Evolutionary conservation across 495 filamentous ascomycete species (phyloP).

Genomic region (Bathelium albidoporum): DNA sequence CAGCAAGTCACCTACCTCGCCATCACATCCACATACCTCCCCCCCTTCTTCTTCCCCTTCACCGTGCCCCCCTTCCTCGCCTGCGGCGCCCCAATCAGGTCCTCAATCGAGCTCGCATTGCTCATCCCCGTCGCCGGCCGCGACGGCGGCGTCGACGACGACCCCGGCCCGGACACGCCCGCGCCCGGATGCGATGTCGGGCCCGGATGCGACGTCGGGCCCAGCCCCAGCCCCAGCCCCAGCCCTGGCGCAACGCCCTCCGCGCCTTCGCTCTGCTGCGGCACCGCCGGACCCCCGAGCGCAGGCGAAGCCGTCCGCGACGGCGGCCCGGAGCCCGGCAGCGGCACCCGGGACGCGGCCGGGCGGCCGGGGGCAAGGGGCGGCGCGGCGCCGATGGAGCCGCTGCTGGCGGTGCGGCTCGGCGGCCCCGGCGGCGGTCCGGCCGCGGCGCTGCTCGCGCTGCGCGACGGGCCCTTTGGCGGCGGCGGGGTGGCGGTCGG

Average conservation of each 20-base stretch:
- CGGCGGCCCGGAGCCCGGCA: slow-evolving; percentile 15
- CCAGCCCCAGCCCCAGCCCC: slow-evolving; percentile 8
- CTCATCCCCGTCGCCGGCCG: slow-evolving; percentile 50
- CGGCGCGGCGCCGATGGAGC: too few relatives aligned
- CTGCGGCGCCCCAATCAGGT: slow-evolving; percentile 56
- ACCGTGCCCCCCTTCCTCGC: slow-evolving; percentile 54
- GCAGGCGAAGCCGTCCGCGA: slow-evolving; percentile 15
- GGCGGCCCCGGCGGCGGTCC: slow-evolving; percentile 17
- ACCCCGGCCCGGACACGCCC: slow-evolving; percentile 11
- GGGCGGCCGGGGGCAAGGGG: too few relatives aligned
- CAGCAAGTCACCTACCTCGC: slow-evolving; percentile 33
- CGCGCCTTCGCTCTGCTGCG: not conserved
- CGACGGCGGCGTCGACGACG: slow-evolving; percentile 17
- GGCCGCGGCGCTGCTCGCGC: slow-evolving; percentile 22
- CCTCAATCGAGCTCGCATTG: slow-evolving; percentile 75
- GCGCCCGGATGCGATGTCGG: not conserved
- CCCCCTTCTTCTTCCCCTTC: slow-evolving; percentile 70
- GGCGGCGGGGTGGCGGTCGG: slow-evolving; percentile 31
- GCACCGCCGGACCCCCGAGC: not conserved
- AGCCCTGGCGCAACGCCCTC: not conserved
- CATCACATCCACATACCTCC: slow-evolving; percentile 91
- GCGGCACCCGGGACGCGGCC: not conserved
- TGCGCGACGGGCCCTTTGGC: slow-evolving; percentile 24
- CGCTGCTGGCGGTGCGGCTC: slow-evolving; percentile 6
- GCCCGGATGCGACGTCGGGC: slow-evolving; percentile 7